These are phyloP conservation scores for Sporothrix pseudoabietina DNA, from an alignment of 2,329 filamentous ascomycete genomes.

Conservation along the genomic window DNA sequence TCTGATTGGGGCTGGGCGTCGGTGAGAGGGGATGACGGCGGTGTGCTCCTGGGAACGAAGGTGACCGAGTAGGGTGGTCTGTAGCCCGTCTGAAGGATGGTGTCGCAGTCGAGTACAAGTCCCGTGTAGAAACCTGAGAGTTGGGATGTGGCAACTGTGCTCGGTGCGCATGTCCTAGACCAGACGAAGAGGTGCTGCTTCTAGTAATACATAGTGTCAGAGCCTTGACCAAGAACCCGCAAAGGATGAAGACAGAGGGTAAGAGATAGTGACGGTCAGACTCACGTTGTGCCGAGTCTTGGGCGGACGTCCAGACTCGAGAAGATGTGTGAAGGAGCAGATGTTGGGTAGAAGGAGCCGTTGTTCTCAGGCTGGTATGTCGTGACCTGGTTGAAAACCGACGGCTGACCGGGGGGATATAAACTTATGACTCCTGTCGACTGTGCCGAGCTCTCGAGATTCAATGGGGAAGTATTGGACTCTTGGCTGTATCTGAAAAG, in stretches of 20 bases:
- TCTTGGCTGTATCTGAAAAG: slow-evolving; percentile 57
- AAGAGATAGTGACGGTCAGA: slow-evolving; percentile 35
- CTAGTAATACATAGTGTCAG: slow-evolving; percentile 33
- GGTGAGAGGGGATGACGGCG: slow-evolving; percentile 58
- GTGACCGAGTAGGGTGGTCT: slow-evolving; percentile 56
- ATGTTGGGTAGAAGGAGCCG: slow-evolving; percentile 51
- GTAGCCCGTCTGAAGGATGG: slow-evolving; percentile 54
- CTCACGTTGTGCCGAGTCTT: slow-evolving; percentile 59
- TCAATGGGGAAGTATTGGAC: slow-evolving; percentile 54
- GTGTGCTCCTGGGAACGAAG: slow-evolving; percentile 51
- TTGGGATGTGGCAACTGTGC: slow-evolving; percentile 56
- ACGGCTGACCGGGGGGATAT: slow-evolving; percentile 50
- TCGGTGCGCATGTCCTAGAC: slow-evolving; percentile 61
- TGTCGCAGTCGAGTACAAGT: slow-evolving; percentile 56
- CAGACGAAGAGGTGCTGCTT: slow-evolving; percentile 55
- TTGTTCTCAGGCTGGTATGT: slow-evolving; percentile 55
- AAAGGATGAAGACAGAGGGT: not conserved
- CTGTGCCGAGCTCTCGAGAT: slow-evolving; percentile 56
- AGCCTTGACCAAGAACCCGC: not conserved
- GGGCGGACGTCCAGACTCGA: slow-evolving; percentile 56
- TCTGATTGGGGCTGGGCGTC: slow-evolving; percentile 53
- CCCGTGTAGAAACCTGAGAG: slow-evolving; percentile 53
- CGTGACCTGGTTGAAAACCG: slow-evolving; percentile 50
- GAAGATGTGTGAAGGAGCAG: slow-evolving; percentile 49
- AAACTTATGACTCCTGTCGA: slow-evolving; percentile 55